These are phyloP conservation scores for Solanum hybrid DNA, from an alignment of 305 asterid species.

Conservation along the genomic window DNA sequence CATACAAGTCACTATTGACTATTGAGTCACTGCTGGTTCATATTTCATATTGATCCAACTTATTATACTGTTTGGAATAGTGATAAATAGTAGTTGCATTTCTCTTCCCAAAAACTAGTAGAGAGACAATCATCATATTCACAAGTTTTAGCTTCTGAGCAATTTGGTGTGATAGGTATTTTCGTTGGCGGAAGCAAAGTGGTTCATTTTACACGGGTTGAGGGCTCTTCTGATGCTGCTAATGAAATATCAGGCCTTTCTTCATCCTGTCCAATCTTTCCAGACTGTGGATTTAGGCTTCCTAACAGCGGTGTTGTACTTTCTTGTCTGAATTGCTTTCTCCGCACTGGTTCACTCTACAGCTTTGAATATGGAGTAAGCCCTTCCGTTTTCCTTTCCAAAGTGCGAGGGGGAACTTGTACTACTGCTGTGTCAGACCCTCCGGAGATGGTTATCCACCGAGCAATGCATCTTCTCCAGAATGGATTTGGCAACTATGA, in stretches of 20 bases:
- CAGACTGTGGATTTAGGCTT: conserved; percentile 85
- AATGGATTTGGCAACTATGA: conserved; percentile 82
- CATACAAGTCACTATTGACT: not conserved
- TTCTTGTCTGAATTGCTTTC: conserved; percentile 86
- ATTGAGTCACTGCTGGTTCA: not conserved
- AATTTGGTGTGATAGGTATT: conserved; percentile 41
- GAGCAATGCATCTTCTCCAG: conserved; percentile 79
- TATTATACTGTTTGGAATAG: not conserved
- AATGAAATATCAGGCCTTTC: conserved; percentile 22
- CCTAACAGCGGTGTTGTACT: conserved; percentile 69
- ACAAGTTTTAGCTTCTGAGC: not conserved
- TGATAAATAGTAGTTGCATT: not conserved
- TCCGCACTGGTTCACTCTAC: conserved; percentile 58
- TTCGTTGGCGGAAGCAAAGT: conserved; percentile 87
- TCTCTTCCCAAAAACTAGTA: not conserved
- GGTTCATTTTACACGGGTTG: conserved; percentile 73
- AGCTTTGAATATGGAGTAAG: conserved; percentile 60
- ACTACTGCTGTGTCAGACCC: conserved; percentile 73
- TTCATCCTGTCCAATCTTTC: conserved; percentile 49
- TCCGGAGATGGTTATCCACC: conserved; percentile 41
- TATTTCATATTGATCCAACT: not conserved
- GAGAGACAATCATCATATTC: not conserved
- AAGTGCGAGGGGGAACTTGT: conserved; percentile 93
- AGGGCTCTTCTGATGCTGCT: conserved; percentile 24
- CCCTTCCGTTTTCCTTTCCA: conserved; percentile 66